Evolutionary conservation across 140 eudicot genomes (phyloP).

Genomic region (Anethum foeniculum): DNA sequence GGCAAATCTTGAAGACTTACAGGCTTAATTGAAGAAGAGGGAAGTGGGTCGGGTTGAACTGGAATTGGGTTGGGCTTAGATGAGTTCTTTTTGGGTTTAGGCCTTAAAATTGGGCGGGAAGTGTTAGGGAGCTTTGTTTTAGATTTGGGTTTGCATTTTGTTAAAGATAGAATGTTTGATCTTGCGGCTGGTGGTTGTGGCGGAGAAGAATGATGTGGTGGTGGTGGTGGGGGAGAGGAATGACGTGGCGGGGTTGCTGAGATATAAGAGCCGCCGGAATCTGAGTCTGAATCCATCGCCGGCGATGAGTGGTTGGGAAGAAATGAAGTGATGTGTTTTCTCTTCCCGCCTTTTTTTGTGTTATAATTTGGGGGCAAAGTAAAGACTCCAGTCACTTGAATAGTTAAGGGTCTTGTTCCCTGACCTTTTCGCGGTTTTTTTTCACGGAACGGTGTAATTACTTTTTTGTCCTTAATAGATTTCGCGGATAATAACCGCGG

Average conservation of each 20-base stretch:
- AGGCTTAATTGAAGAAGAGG: conserved; percentile 6
- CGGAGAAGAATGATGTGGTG: neutral
- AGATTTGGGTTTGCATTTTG: conserved; percentile 23
- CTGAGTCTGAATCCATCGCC: conserved; percentile 63
- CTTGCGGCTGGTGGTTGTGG: conserved; percentile 9
- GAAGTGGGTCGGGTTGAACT: conserved; percentile 17
- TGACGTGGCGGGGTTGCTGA: conserved; percentile 73
- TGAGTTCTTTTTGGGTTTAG: conserved; percentile 30
- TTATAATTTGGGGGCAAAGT: neutral
- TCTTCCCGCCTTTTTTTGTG: neutral
- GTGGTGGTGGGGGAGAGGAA: conserved; percentile 27
- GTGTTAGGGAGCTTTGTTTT: conserved; percentile 14
- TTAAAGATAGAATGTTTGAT: conserved; percentile 26
- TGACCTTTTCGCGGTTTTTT: too few species aligned
- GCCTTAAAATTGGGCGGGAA: conserved; percentile 40
- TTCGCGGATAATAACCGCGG: too few species aligned
- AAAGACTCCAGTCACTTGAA: too few species aligned
- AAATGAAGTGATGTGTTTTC: neutral
- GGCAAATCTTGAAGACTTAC: conserved; percentile 33
- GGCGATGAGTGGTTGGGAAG: neutral
- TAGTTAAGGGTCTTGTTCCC: too few species aligned
- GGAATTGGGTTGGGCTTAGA: conserved; percentile 14
- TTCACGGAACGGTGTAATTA: too few species aligned
- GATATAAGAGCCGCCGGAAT: conserved; percentile 79
- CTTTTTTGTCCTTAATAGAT: too few species aligned